Evolutionary conservation across 2,329 filamentous ascomycete genomes (phyloP).

Genomic region (Stagonosporopsis tanaceti): DNA sequence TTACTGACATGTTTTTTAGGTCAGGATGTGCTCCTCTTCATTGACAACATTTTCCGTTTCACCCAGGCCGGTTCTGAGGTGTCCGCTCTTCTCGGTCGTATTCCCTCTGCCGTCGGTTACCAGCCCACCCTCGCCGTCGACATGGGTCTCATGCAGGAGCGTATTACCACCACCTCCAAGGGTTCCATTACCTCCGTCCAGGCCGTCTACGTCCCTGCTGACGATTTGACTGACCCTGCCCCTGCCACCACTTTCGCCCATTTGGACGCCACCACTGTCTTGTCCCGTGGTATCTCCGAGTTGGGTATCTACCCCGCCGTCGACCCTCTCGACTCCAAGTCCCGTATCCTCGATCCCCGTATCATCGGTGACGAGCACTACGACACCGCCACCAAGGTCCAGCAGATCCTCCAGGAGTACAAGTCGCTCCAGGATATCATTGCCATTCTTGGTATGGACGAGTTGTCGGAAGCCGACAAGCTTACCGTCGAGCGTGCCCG

Average conservation of each 20-base stretch:
- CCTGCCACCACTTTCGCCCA: conserved; percentile 99
- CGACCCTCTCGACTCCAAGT: conserved; percentile 99
- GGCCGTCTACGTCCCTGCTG: conserved; percentile 99
- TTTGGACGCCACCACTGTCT: conserved; percentile 99
- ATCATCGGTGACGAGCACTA: conserved; percentile 99
- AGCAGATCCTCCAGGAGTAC: conserved; percentile 99
- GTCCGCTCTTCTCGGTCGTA: conserved; percentile 98
- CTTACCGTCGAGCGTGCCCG: conserved; percentile 99
- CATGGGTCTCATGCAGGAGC: conserved; percentile 79
- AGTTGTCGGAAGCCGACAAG: conserved; percentile 98
- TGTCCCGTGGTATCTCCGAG: conserved; percentile 99
- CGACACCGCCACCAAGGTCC: conserved; percentile 89
- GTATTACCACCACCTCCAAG: conserved; percentile 99
- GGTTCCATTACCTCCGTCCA: conserved; percentile 99
- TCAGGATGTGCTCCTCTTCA: conserved; percentile 98
- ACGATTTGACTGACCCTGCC: conserved; percentile 99
- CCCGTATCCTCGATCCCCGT: conserved; percentile 99
- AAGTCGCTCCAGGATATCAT: conserved; percentile 99
- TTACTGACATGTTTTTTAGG: conserved; percentile 69
- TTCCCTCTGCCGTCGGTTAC: conserved; percentile 99
- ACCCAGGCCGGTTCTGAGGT: conserved; percentile 99
- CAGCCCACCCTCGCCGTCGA: conserved; percentile 55
- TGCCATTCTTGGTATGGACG: conserved; percentile 99
- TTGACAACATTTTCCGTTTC: conserved; percentile 99
- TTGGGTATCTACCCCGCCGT: conserved; percentile 99